Base-by-base conservation (phyloP, 2,329 filamentous ascomycete species). In the Diaporthe sp. region DNA sequence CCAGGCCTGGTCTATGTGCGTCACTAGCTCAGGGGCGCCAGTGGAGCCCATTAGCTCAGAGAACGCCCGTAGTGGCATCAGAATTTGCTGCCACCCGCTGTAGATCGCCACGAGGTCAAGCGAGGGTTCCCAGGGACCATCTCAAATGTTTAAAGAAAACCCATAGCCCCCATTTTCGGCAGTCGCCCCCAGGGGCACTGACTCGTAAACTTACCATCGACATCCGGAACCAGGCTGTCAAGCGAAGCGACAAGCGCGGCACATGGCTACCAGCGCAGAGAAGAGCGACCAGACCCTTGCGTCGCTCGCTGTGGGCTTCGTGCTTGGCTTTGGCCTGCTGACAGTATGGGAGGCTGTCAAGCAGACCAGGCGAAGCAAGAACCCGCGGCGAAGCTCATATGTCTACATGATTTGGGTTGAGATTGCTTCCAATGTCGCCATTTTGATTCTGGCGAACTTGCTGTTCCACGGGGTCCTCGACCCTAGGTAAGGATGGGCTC, bases 391-490 rank as follows among this genome's bases (percentile, higher is more conserved):
- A 33, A 84, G 82, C 58, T 75, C 80, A 5, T 87, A 87, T 74
- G 81, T 86, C 22, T 83, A 83, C 77, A 86, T 87, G 86, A 79
- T 88, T 10, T 88, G 87, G 70, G 80, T 82, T 22, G 86, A 88
- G 71, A 82, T 86, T 6, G 5, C 81, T 1, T 83, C 83, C 15
- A 86, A 85, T 68, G 33, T 85, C 0, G 76, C 77, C 12, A 85
- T 87, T 67, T 80, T 81, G 8, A 77, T 86, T 13, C 74, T 86
- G 2, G 84, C 80, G 5, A 87, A 83, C 80, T 77, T 87, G 1
- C 84, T 83, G 70, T 75, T 87, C 0, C 78, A 83, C 54, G 82
- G 80, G 0, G 75, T 82, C 7, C 77, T 87, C 13, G 76, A 76
- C 4, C 76, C 82, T 12, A 79, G 77, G 82, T 84, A 72, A 75